Evolutionary conservation across 768 basidiomycete genomes (phyloP).

Genomic region (Gymnopilus junonius): DNA sequence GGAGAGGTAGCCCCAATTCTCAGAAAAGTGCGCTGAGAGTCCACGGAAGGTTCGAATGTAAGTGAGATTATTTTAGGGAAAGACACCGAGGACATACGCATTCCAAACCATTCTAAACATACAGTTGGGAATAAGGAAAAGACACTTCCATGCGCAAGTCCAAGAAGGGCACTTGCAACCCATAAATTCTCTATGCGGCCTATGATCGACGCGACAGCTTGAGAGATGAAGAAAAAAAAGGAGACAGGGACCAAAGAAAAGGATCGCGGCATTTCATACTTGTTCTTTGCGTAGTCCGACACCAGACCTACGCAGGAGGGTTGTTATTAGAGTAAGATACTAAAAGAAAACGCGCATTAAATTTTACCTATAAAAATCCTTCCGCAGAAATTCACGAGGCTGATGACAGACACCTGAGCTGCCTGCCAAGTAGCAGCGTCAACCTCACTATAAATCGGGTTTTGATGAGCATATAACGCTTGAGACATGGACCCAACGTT

Average conservation of each 20-base stretch:
- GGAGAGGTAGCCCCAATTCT: conserved; percentile 86
- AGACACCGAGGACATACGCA: conserved; percentile 54
- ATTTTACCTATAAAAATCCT: conserved; percentile 72
- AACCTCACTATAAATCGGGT: conserved; percentile 65
- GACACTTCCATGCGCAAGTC: conserved; percentile 70
- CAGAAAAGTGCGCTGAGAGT: conserved; percentile 57
- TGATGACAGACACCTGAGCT: conserved; percentile 82
- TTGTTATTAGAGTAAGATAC: not conserved
- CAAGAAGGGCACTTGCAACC: conserved; percentile 57
- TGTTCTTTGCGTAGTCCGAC: conserved; percentile 67
- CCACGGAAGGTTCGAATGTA: not conserved
- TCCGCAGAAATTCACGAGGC: conserved; percentile 80
- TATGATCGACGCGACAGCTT: conserved; percentile 59
- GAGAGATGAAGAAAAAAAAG: conserved; percentile 70
- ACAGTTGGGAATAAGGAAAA: conserved; percentile 81
- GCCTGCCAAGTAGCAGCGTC: conserved; percentile 80
- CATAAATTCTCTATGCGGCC: conserved; percentile 68
- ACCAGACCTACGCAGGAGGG: conserved; percentile 55
- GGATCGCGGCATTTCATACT: conserved; percentile 63
- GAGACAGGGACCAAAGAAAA: conserved; percentile 74
- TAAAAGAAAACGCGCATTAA: not conserved
- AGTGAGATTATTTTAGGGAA: not conserved
- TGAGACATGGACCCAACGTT: conserved; percentile 84
- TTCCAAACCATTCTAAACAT: conserved; percentile 87
- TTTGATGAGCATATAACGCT: conserved; percentile 59